Evolutionary conservation across 2,329 filamentous ascomycete genomes (phyloP).

Genomic region (Fusarium bactridioides): DNA sequence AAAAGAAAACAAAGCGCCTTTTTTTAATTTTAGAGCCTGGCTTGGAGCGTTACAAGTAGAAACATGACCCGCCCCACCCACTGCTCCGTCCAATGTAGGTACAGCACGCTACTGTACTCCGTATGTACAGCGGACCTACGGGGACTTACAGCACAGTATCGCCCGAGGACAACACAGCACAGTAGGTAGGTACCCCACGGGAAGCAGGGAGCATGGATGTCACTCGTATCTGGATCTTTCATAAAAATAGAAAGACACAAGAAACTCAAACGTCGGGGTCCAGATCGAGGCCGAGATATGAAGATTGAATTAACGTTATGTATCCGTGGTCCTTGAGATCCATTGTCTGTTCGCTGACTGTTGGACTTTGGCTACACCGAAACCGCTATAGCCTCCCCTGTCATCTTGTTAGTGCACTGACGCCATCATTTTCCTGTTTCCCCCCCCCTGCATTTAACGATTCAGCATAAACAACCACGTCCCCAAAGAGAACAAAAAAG

Average conservation of each 20-base stretch:
- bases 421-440: conserved; percentile 26
- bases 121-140: background rate
- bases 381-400: conserved; percentile 15
- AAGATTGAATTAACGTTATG: conserved; percentile 1
- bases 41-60: conserved; percentile 13
- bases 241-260: background rate
- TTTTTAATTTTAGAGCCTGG: background rate
- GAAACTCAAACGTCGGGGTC: background rate
- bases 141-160: conserved; percentile 7
- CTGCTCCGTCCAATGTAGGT: conserved; percentile 15
- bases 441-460: conserved; percentile 13
- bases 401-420: conserved; percentile 11
- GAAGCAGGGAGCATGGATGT: background rate
- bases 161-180: background rate
- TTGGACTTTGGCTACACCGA: background rate
- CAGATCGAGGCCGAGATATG: background rate
- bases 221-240: background rate
- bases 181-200: background rate
- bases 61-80: background rate
- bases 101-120: background rate
- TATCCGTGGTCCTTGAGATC: background rate
- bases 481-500: background rate
- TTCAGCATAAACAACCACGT: background rate
- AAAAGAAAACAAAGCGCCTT: background rate
- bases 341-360: background rate